Conservation (phyloP, 179 eudicot genomes). For the Amaranthus tricolor region DNA sequence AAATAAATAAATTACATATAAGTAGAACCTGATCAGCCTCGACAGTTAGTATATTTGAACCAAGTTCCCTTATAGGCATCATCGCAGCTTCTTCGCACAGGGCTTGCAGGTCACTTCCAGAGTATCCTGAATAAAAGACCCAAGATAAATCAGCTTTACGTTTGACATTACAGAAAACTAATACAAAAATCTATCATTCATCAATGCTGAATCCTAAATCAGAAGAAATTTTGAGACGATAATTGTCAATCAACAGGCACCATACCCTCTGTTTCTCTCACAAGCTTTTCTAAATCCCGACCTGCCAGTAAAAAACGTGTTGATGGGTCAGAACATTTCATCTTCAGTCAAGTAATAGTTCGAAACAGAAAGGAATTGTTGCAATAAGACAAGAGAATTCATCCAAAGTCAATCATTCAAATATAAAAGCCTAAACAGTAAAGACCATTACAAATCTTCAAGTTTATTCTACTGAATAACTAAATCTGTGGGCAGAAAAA, state of each 20-base stretch:
- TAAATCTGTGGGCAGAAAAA: too few species aligned
- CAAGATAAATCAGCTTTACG: not conserved
- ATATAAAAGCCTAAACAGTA: too few species aligned
- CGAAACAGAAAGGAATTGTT: not conserved
- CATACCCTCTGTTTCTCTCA: slow-evolving; percentile 78
- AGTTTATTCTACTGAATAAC: too few species aligned
- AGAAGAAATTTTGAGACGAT: not conserved
- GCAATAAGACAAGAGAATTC: not conserved
- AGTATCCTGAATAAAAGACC: slow-evolving; percentile 53
- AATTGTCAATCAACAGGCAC: too few species aligned
- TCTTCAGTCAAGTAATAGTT: not conserved
- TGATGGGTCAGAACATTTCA: slow-evolving; percentile 5
- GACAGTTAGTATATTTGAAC: slow-evolving; percentile 75
- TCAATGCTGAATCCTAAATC: not conserved
- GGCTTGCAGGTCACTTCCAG: slow-evolving; percentile 95
- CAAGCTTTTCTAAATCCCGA: slow-evolving; percentile 78
- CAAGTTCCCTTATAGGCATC: slow-evolving; percentile 99
- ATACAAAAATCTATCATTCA: not conserved
- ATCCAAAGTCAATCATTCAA: not conserved
- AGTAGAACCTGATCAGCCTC: slow-evolving; percentile 69
- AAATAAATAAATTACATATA: not conserved
- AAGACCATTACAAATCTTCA: too few species aligned
- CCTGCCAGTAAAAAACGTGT: slow-evolving; percentile 42
- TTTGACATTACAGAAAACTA: not conserved
- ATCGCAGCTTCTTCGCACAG: slow-evolving; percentile 98